Base-by-base conservation (phyloP, 805 yeast genomes). In the Brettanomyces anomalus region DNA sequence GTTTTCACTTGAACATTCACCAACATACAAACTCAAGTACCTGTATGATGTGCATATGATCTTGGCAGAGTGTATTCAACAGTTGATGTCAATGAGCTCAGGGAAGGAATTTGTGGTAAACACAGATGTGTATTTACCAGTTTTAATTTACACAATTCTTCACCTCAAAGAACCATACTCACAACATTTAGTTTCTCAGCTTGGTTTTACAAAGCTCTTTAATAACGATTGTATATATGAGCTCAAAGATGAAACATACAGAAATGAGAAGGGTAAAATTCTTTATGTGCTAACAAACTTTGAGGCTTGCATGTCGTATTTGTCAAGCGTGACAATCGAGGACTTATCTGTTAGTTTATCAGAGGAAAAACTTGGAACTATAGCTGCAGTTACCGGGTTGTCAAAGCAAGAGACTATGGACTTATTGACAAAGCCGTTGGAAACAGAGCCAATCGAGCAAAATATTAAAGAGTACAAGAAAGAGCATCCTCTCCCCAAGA, bases 231-330 rank as follows among this genome's bases (percentile, higher is more conserved):
- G 37, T 21, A 46, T 61, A 7, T 62, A 53, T 45, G 49, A 48
- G 15, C 41, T 41, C 19, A 46, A 46, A 5, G 32, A 33, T 30
- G 61, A 54, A 19, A 48, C 50, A 11, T 41, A 44, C 31, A 55
- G 57, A 40, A 53, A 51, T n/a, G 64, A 60, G 37, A 53, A 43
- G 19, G 66, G 67, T 4, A 59, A 58, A 37, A 42, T 64, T 30
- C 44, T 62, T 15, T 64, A 64, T 41, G 63, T 61, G 15, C 46
- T 60, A 36, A 63, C 68, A 1, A 64, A 64, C 41, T 53, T 61
- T 40, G 67, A 64, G 45, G 68, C 68, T 4, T 54, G 64, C 28
- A 43, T 64, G 13, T 56, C 65, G 5, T 64, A 63, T 40, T 40
- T 64, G 17, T 50, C 59, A 3, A 59, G 61, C 37, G 66, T 61